Evolutionary conservation across 2,329 filamentous ascomycete species (phyloP).

Genomic region (Diaporthe caulivora): DNA sequence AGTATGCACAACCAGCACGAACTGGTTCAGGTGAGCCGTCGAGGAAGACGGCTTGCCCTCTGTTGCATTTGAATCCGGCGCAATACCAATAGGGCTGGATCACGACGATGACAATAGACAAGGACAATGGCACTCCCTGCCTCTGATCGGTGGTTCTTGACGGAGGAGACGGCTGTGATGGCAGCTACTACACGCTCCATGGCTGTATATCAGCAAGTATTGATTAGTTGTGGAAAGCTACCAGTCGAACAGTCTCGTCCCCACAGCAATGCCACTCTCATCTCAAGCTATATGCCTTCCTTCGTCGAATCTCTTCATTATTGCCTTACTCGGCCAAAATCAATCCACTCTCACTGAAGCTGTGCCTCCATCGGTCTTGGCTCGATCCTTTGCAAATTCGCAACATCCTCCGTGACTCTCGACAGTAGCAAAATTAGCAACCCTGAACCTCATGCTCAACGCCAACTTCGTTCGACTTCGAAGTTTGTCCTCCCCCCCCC

Average conservation of each 20-base stretch:
- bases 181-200: background rate
- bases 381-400: background rate
- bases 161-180: background rate
- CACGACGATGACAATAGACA: background rate
- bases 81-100: background rate
- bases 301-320: background rate
- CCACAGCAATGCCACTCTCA: background rate
- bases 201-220: constrained; percentile 9
- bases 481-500: no score
- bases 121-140: background rate
- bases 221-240: constrained; percentile 22
- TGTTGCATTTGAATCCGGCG: background rate
- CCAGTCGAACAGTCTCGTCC: background rate
- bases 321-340: background rate
- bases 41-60: background rate
- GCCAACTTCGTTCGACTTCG: no score
- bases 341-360: background rate
- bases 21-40: background rate
- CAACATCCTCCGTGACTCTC: background rate
- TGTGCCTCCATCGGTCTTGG: background rate
- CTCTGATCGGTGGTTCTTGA: background rate
- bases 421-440: background rate
- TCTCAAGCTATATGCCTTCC: constrained; percentile 1
- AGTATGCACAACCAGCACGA: background rate
- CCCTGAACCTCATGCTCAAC: no score